These are phyloP conservation scores for Flaveria trinervia DNA, from an alignment of 129 eudicot genomes.

Conservation along the genomic window DNA sequence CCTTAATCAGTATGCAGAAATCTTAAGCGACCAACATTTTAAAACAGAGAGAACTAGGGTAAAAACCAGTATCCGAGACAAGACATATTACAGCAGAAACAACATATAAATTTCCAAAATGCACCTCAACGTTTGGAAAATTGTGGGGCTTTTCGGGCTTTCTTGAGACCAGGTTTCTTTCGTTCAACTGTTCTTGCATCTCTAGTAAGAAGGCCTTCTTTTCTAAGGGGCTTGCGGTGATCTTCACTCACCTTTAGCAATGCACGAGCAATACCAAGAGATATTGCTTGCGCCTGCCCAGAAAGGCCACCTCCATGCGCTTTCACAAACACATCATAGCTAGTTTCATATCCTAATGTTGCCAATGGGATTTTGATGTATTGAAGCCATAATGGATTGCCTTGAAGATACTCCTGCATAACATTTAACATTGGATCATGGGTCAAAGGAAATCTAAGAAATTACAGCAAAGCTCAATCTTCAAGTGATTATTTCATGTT, in stretches of 20 bases:
- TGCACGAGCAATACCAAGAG: slow-evolving; percentile 91
- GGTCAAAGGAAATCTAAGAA: neutral
- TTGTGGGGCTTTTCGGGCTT: slow-evolving; percentile 95
- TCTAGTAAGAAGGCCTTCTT: slow-evolving; percentile 90
- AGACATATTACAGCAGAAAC: slow-evolving; percentile 13
- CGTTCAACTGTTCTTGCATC: slow-evolving; percentile 86
- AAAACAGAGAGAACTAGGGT: neutral
- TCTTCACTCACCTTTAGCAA: slow-evolving; percentile 77
- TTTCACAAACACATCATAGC: slow-evolving; percentile 89
- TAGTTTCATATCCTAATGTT: slow-evolving; percentile 72
- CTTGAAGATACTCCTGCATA: slow-evolving; percentile 95
- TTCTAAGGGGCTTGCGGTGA: slow-evolving; percentile 65
- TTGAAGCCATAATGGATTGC: slow-evolving; percentile 86
- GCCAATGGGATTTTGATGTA: slow-evolving; percentile 72
- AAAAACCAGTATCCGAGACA: too few species aligned
- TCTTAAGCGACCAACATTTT: neutral
- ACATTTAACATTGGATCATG: slow-evolving; percentile 1
- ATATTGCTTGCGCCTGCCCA: slow-evolving; percentile 94
- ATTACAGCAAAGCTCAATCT: neutral
- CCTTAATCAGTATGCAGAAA: neutral
- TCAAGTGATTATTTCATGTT: too few species aligned
- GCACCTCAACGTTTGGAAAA: slow-evolving; percentile 88
- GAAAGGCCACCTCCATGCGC: slow-evolving; percentile 98
- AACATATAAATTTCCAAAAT: slow-evolving; percentile 11
- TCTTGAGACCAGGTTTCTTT: slow-evolving; percentile 89